Percentiles rank a stretch among this genome's conserved stretches.
Evolutionary conservation across 2,329 filamentous ascomycete species (phyloP).

Genomic region (Xylaria digitata): DNA sequence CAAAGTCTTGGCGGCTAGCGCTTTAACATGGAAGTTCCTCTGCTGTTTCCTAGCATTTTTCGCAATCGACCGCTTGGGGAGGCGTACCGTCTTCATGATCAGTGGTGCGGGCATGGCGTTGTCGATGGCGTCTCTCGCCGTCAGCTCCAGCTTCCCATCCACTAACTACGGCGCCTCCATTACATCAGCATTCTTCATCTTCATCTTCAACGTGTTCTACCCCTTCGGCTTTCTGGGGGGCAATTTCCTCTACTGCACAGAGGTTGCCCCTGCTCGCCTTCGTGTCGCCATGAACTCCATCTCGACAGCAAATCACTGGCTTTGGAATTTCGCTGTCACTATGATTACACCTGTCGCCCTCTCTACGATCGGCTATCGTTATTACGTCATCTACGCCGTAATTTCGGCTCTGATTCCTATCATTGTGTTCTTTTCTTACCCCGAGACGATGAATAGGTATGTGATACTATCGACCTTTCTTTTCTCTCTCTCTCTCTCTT

Average conservation of each 20-base stretch:
- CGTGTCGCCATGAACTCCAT: slow-evolving; percentile 68
- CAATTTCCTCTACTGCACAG: slow-evolving; percentile 69
- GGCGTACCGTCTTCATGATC: slow-evolving; percentile 63
- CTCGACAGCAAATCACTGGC: slow-evolving; percentile 62
- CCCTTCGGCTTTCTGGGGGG: slow-evolving; percentile 63
- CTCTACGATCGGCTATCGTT: slow-evolving; percentile 66
- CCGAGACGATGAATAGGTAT: slow-evolving; percentile 64
- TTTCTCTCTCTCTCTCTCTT: no score
- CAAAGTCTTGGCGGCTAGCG: slow-evolving; percentile 59
- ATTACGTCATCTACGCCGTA: slow-evolving; percentile 73
- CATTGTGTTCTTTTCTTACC: slow-evolving; percentile 69
- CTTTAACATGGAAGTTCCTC: slow-evolving; percentile 66
- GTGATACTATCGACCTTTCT: slow-evolving; percentile 53
- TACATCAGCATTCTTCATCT: slow-evolving; percentile 61
- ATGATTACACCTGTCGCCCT: slow-evolving; percentile 71
- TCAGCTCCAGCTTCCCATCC: slow-evolving; percentile 61
- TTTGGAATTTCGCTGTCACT: slow-evolving; percentile 67
- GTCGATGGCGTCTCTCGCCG: slow-evolving; percentile 66
- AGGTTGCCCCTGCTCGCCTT: slow-evolving; percentile 63
- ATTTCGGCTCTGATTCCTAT: slow-evolving; percentile 71
- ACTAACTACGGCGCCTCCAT: slow-evolving; percentile 61
- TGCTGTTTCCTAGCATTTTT: slow-evolving; percentile 59
- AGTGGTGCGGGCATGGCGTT: slow-evolving; percentile 63
- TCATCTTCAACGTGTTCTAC: slow-evolving; percentile 65
- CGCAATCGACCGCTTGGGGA: slow-evolving; percentile 63